Conservation (phyloP, 2,329 filamentous ascomycete genomes). For the Colletotrichum nymphaeae region DNA sequence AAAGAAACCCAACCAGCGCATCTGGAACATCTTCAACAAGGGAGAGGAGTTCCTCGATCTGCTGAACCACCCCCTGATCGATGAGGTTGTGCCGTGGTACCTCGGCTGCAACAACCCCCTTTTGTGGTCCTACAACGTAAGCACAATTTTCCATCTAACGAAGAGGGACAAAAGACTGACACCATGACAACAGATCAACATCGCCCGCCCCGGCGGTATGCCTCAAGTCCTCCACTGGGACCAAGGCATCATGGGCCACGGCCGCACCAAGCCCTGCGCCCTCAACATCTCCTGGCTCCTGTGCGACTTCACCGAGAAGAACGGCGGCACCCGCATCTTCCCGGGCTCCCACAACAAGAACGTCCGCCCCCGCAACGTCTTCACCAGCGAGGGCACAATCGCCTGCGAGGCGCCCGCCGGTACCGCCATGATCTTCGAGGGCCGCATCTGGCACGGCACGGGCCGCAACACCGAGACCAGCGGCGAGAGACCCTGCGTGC, state of each 20-base stretch:
- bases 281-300: slow-evolving; percentile 25
- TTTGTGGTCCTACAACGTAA: not conserved
- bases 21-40: slow-evolving; percentile 24
- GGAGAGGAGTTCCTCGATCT: slow-evolving; percentile 17
- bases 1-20: slow-evolving; percentile 4
- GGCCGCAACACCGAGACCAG: not conserved
- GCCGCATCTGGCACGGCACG: not conserved
- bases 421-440: not conserved
- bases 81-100: slow-evolving; percentile 20
- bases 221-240: slow-evolving; percentile 22
- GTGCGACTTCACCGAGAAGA: slow-evolving; percentile 3
- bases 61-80: slow-evolving; percentile 24
- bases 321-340: slow-evolving; percentile 5
- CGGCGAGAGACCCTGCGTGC: not conserved
- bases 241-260: slow-evolving; percentile 21
- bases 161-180: not conserved
- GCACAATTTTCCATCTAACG: not conserved
- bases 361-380: not conserved
- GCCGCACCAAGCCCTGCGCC: slow-evolving; percentile 4
- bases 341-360: slow-evolving; percentile 1
- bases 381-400: not conserved
- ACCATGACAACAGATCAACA: not conserved
- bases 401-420: not conserved
- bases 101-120: not conserved
- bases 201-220: slow-evolving; percentile 10